These are phyloP conservation scores for Saccharata proteae DNA, from an alignment of 2,329 filamentous ascomycete genomes.

Conservation along the genomic window DNA sequence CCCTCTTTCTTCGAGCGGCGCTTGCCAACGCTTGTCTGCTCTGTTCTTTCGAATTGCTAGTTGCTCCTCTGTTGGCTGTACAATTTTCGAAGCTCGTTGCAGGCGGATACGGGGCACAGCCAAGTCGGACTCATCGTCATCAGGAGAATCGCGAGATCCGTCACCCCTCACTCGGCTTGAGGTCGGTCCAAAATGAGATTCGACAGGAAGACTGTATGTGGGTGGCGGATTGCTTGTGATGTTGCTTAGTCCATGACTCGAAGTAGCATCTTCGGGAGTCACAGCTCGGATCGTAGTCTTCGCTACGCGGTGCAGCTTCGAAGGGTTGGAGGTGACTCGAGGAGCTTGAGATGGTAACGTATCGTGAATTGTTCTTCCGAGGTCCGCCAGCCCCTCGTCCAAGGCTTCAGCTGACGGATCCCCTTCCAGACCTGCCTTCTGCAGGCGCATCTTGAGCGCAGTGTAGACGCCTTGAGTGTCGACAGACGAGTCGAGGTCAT, in stretches of 20 bases:
- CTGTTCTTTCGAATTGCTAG: slow-evolving; percentile 26
- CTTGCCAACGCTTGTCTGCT: slow-evolving; percentile 30
- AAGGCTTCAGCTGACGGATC: slow-evolving; percentile 1
- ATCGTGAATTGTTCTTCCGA: slow-evolving; percentile 3
- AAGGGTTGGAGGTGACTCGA: slow-evolving; percentile 5
- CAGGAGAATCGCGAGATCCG: slow-evolving; percentile 9
- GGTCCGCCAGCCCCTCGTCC: neutral
- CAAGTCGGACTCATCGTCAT: slow-evolving; percentile 1
- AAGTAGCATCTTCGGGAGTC: slow-evolving; percentile 14
- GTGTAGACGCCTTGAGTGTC: slow-evolving; percentile 38
- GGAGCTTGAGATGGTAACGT: slow-evolving; percentile 8
- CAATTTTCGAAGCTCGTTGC: slow-evolving; percentile 8
- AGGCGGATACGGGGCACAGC: slow-evolving; percentile 8
- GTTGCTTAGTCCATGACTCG: neutral
- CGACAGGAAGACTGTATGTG: neutral
- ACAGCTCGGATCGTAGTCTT: slow-evolving; percentile 26
- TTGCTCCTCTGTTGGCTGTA: slow-evolving; percentile 25
- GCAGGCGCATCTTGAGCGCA: slow-evolving; percentile 47
- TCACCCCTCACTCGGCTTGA: no score
- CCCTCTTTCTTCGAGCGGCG: slow-evolving; percentile 25
- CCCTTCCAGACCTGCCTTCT: slow-evolving; percentile 18
- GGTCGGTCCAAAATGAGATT: no score
- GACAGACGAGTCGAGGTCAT: slow-evolving; percentile 11
- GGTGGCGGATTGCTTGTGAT: neutral
- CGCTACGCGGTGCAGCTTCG: slow-evolving; percentile 15